phyloP scores from a whole-genome alignment of 441 rosid genomes.

The Populus hybrid region DNA sequence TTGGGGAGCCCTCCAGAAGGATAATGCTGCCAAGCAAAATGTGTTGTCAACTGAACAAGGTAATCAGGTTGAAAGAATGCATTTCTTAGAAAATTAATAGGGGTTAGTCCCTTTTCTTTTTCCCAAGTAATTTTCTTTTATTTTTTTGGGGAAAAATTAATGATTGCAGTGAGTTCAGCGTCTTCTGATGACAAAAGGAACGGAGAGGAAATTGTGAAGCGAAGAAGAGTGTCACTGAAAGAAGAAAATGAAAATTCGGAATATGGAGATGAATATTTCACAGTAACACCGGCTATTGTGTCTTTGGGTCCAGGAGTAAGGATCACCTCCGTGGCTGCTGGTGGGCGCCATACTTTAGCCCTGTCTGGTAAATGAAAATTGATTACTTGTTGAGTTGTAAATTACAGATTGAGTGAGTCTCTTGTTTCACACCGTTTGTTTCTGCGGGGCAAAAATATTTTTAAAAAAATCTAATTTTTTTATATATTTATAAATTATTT shows the following conservation, averaged over 20 bases:
- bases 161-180: slow-evolving; percentile 34
- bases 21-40: slow-evolving; percentile 40
- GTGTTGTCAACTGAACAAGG: slow-evolving; percentile 53
- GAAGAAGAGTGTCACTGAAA: slow-evolving; percentile 57
- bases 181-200: slow-evolving; percentile 36
- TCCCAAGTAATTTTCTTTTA: neutral
- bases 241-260: slow-evolving; percentile 67
- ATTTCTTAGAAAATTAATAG: neutral
- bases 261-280: slow-evolving; percentile 54
- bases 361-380: slow-evolving; percentile 58
- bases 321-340: slow-evolving; percentile 70
- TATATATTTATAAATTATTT: too few species aligned
- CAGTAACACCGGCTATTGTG: slow-evolving; percentile 70
- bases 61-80: slow-evolving; percentile 17
- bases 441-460: too few species aligned
- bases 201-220: slow-evolving; percentile 63
- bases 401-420: too few species aligned
- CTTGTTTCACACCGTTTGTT: too few species aligned
- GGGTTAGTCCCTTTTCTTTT: neutral
- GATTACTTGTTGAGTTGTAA: neutral
- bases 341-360: slow-evolving; percentile 88
- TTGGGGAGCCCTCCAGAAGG: slow-evolving; percentile 41
- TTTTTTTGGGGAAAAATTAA: too few species aligned
- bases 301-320: slow-evolving; percentile 68
- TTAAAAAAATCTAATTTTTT: too few species aligned